Conservation (phyloP, 768 basidiomycete genomes). For the Agrocybe praecox region DNA sequence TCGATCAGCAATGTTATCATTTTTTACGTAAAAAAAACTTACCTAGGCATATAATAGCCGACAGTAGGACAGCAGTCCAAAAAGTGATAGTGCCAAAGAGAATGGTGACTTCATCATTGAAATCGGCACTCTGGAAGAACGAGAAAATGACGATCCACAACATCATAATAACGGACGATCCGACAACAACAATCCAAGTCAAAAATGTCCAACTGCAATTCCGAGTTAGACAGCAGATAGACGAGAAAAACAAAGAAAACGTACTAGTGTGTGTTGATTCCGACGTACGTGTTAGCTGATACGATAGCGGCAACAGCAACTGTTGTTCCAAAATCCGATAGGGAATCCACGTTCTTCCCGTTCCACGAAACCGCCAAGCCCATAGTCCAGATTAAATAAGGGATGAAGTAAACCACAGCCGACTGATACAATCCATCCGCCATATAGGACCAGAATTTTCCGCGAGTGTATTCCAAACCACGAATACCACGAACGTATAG, state of each 20-base stretch:
- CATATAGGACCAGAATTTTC: conserved; percentile 96
- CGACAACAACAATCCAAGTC: conserved; percentile 81
- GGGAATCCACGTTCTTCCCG: conserved; percentile 75
- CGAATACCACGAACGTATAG: conserved; percentile 95
- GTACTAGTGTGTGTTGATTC: conserved; percentile 87
- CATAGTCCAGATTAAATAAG: conserved; percentile 72
- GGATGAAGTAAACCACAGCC: conserved; percentile 82
- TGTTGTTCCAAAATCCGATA: conserved; percentile 91
- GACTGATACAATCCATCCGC: conserved; percentile 94
- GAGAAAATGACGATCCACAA: conserved; percentile 92
- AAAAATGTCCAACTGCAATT: conserved; percentile 74
- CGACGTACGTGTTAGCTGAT: conserved; percentile 88
- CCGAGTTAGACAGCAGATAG: conserved; percentile 1
- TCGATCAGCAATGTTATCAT: neutral
- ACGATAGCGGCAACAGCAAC: conserved; percentile 87
- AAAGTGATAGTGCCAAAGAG: conserved; percentile 82
- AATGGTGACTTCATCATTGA: conserved; percentile 69
- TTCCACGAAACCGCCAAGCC: conserved; percentile 73
- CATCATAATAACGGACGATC: conserved; percentile 80
- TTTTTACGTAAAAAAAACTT: conserved; percentile 15
- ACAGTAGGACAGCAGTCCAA: conserved; percentile 78
- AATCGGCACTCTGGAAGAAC: conserved; percentile 71
- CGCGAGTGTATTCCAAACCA: conserved; percentile 89
- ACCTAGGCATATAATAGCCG: conserved; percentile 76
- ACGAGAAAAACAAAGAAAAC: conserved; percentile 32